phyloP scores from a whole-genome alignment of 306 rosid genomes.

The Casuarina equisetifolia region DNA sequence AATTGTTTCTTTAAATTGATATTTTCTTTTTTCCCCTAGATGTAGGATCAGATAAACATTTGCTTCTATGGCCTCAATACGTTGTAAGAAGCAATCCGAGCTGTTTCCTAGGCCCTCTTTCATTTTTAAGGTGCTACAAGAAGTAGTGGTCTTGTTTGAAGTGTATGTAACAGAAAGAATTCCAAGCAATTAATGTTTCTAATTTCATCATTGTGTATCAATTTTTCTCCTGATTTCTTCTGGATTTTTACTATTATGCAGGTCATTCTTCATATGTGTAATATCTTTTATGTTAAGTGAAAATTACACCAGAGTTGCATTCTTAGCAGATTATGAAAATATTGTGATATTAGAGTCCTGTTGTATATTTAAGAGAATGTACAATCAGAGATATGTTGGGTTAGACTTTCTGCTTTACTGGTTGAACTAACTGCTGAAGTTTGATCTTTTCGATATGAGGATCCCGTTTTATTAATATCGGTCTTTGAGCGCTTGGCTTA shows the following conservation, averaged over 20 bases:
- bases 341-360: neutral
- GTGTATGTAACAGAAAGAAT: conserved; percentile 48
- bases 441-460: conserved; percentile 23
- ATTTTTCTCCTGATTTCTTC: conserved; percentile 28
- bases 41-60: conserved; percentile 45
- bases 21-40: conserved; percentile 34
- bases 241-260: conserved; percentile 25
- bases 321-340: conserved; percentile 13
- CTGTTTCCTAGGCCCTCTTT: conserved; percentile 35
- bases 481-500: conserved; percentile 15
- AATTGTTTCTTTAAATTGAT: conserved; percentile 10
- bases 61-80: conserved; percentile 41
- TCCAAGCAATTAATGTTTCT: conserved; percentile 38
- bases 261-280: conserved; percentile 18
- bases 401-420: conserved; percentile 5
- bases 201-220: conserved; percentile 27
- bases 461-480: conserved; percentile 23
- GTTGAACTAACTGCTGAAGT: conserved; percentile 18
- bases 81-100: conserved; percentile 71
- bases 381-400: neutral
- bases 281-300: neutral
- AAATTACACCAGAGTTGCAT: conserved; percentile 16
- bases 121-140: conserved; percentile 34
- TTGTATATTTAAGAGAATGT: neutral
- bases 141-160: conserved; percentile 40